Percentiles rank a stretch among this genome's conserved stretches.
These are phyloP conservation scores for Pichia phayaonensis DNA, from an alignment of 805 yeast species.

Conservation along the genomic window DNA sequence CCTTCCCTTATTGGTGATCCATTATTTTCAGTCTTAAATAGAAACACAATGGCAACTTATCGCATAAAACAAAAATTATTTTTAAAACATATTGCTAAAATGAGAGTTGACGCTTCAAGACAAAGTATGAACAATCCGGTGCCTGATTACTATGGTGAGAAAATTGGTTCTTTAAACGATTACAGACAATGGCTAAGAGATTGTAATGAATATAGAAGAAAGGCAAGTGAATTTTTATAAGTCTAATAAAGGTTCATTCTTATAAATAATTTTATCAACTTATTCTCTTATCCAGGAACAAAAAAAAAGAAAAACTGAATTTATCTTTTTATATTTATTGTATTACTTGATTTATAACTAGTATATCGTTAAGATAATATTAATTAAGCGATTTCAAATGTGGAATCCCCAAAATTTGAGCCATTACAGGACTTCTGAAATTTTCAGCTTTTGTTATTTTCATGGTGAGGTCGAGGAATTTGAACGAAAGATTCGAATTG, in stretches of 20 bases:
- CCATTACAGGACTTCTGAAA: too few species aligned
- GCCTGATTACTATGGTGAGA: constrained; percentile 98
- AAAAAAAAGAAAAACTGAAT: too few species aligned
- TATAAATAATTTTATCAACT: background rate
- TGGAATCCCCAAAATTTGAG: too few species aligned
- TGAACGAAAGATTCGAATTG: background rate
- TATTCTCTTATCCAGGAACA: too few species aligned
- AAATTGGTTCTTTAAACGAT: constrained; percentile 74
- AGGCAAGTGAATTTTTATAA: constrained; percentile 65
- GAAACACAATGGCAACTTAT: constrained; percentile 38
- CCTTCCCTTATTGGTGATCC: constrained; percentile 68
- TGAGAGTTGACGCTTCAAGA: constrained; percentile 87
- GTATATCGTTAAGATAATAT: background rate
- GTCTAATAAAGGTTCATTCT: background rate
- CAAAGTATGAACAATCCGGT: constrained; percentile 91
- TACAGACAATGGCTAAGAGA: constrained; percentile 96
- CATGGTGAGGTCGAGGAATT: background rate
- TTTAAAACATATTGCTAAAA: constrained; percentile 60
- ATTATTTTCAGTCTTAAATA: constrained; percentile 52
- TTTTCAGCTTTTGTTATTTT: too few species aligned
- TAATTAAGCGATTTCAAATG: background rate
- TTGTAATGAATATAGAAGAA: constrained; percentile 82
- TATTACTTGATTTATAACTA: background rate
- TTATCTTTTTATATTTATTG: background rate
- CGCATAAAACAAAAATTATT: constrained; percentile 63